phyloP scores from a whole-genome alignment of 1,139 yeast genomes.

The Nematodospora anomalae region DNA sequence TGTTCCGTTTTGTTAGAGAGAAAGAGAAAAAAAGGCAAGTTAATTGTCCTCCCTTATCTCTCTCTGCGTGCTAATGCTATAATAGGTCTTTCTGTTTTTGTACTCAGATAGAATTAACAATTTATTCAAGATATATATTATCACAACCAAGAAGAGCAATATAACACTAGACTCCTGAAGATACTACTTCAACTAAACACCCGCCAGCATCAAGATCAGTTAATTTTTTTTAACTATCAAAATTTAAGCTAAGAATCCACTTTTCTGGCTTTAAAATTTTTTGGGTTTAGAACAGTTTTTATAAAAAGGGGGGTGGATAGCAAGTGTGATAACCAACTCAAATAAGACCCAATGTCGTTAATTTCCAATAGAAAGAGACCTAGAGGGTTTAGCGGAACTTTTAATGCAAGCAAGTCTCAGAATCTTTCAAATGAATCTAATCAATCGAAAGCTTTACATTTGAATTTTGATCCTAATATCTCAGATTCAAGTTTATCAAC shows the following conservation, averaged over 20 bases:
- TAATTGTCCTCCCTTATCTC: not conserved
- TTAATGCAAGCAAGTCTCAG: slow-evolving; percentile 20
- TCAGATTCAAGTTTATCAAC: slow-evolving; percentile 8
- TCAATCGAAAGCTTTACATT: slow-evolving; percentile 12
- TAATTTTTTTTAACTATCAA: no score
- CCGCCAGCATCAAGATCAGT: no score
- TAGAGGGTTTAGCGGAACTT: slow-evolving; percentile 45
- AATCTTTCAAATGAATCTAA: slow-evolving; percentile 1
- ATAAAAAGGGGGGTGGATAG: not conserved
- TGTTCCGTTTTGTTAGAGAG: no score
- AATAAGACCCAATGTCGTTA: slow-evolving; percentile 5
- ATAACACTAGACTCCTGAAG: no score
- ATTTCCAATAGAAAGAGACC: slow-evolving; percentile 43
- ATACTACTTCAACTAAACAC: no score
- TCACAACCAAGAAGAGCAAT: no score
- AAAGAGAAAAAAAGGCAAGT: not conserved
- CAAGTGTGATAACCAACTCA: not conserved
- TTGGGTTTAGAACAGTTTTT: not conserved
- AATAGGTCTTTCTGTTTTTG: not conserved
- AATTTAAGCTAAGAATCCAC: no score
- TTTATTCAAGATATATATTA: no score
- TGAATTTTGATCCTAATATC: slow-evolving; percentile 11
- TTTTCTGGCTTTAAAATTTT: no score
- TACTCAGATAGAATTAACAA: no score
- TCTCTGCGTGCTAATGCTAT: not conserved